Conservation (phyloP, 108 stramenopile species). For the Nitzschia inconspicua region DNA sequence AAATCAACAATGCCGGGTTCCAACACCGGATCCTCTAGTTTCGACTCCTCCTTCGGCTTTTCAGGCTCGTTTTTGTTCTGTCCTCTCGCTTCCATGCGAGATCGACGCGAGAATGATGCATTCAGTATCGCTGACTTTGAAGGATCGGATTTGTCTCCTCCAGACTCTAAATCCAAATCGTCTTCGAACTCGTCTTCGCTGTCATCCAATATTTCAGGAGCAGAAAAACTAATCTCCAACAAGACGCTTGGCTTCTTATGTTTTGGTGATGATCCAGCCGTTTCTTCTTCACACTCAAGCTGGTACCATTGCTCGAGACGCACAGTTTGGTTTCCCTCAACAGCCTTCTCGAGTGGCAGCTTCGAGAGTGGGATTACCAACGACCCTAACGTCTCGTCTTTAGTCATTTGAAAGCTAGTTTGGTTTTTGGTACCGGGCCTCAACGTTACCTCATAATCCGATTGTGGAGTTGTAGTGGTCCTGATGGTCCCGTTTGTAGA, state of each 20-base stretch:
- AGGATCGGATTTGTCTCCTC: conserved; percentile 1
- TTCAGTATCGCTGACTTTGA: background rate
- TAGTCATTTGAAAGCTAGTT: conserved; percentile 15
- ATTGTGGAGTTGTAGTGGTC: conserved; percentile 2
- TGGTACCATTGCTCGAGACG: conserved; percentile 75
- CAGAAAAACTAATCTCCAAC: conserved; percentile 66
- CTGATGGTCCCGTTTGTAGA: background rate
- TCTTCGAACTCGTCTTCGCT: conserved; percentile 62
- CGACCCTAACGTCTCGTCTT: conserved; percentile 58
- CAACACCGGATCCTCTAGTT: conserved; percentile 63
- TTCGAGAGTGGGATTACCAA: conserved; percentile 62
- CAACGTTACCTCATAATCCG: conserved; percentile 24
- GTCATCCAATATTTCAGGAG: conserved; percentile 47
- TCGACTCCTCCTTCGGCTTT: conserved; percentile 19
- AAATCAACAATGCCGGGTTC: conserved; percentile 78
- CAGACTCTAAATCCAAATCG: conserved; percentile 8
- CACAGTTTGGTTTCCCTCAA: conserved; percentile 26
- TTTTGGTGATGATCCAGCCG: conserved; percentile 3
- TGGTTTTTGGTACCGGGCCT: background rate
- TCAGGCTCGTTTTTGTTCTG: conserved; percentile 15
- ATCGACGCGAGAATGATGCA: conserved; percentile 28
- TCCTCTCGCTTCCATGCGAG: conserved; percentile 12
- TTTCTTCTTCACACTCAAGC: conserved; percentile 22
- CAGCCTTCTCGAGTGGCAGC: conserved; percentile 49
- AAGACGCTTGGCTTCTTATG: conserved; percentile 72